Evolutionary conservation across 164 flowering plant species (phyloP).

Genomic region (Houttuynia cordata): DNA sequence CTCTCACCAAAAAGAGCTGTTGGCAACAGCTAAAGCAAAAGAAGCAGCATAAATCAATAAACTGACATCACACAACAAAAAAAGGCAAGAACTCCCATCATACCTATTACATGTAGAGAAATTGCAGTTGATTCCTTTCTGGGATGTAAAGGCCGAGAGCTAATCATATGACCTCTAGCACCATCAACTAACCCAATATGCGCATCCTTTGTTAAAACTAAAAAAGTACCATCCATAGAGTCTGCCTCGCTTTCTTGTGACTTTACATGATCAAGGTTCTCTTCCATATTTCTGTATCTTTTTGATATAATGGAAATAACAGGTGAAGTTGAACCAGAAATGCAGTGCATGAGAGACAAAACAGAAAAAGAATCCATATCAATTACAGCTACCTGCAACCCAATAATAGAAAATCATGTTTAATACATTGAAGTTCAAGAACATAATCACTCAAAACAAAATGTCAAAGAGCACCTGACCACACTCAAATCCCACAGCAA

Average conservation of each 20-base stretch:
- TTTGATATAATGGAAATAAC: slow-evolving; percentile 33
- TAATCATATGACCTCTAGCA: slow-evolving; percentile 30
- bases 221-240: slow-evolving; percentile 22
- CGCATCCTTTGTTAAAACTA: slow-evolving; percentile 51
- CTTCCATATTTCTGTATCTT: slow-evolving; percentile 20
- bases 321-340: slow-evolving; percentile 31
- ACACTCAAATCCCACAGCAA: slow-evolving; percentile 68
- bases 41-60: no score
- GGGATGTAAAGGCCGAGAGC: slow-evolving; percentile 29
- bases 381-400: slow-evolving; percentile 61
- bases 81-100: no score
- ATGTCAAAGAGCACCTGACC: slow-evolving; percentile 35
- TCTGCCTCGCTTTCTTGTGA: not conserved
- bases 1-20: no score
- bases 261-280: slow-evolving; percentile 12
- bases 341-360: slow-evolving; percentile 32
- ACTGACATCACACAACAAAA: no score
- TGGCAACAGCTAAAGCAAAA: no score
- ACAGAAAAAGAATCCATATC: slow-evolving; percentile 41
- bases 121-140: slow-evolving; percentile 44
- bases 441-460: not conserved
- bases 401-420: not conserved
- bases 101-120: slow-evolving; percentile 73
- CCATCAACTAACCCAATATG: slow-evolving; percentile 36
- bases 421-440: not conserved